Conservation (phyloP, 1,139 yeast genomes). For the Magnusiomyces starmeri region DNA sequence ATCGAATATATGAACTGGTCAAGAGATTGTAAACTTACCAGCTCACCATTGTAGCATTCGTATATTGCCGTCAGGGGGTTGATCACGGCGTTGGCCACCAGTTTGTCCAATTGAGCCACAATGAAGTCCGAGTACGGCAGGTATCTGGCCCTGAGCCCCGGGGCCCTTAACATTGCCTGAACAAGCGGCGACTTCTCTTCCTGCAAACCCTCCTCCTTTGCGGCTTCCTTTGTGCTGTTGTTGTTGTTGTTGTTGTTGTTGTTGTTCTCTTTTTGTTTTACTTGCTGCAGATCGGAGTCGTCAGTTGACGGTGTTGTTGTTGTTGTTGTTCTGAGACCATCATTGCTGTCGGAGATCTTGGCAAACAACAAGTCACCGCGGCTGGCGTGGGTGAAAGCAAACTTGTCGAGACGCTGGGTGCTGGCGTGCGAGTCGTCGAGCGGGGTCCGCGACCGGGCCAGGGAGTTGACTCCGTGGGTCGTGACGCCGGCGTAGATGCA, state of each 20-base stretch:
- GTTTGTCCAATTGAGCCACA: slow-evolving; percentile 63
- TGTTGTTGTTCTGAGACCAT: not conserved
- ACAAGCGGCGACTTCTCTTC: slow-evolving; percentile 10
- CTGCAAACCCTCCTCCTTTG: too few species aligned
- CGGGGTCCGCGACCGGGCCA: slow-evolving; percentile 25
- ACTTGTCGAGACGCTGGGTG: slow-evolving; percentile 1
- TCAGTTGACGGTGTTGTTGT: too few species aligned
- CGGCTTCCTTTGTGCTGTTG: too few species aligned
- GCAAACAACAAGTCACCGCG: slow-evolving; percentile 3
- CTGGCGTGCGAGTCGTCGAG: slow-evolving; percentile 65
- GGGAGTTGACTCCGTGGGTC: slow-evolving; percentile 66
- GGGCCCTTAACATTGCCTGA: slow-evolving; percentile 8
- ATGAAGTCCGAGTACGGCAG: slow-evolving; percentile 49
- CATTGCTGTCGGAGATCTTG: not conserved
- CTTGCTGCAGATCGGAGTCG: not conserved
- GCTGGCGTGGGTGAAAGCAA: slow-evolving; percentile 6
- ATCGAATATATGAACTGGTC: slow-evolving; percentile 20
- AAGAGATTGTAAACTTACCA: slow-evolving; percentile 32
- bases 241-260: too few species aligned
- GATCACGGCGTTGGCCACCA: slow-evolving; percentile 65
- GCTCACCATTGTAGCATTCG: slow-evolving; percentile 67
- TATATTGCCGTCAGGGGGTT: slow-evolving; percentile 66
- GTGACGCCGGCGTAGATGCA: slow-evolving; percentile 64
- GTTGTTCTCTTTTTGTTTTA: not conserved
- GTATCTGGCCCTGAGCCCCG: slow-evolving; percentile 39